Conservation (phyloP, 163 green algal genomes). For the Scenedesmus sp. region DNA sequence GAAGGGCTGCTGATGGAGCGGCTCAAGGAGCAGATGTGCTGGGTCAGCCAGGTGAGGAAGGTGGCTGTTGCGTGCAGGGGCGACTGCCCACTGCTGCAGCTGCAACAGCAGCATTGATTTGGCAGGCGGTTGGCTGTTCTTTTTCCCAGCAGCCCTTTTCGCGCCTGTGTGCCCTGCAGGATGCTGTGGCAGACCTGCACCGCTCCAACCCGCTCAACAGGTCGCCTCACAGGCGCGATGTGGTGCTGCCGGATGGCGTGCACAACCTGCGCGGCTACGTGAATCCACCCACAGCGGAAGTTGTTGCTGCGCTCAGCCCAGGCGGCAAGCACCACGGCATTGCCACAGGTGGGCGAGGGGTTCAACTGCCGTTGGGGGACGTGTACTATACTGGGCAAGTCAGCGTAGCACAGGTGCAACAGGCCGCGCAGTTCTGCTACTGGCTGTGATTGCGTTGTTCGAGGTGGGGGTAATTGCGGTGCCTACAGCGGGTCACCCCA, state of each 20-base stretch:
- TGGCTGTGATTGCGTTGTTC: not conserved
- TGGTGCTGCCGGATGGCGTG: conserved; percentile 97
- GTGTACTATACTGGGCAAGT: too few species aligned
- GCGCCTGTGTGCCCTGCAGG: conserved; percentile 49
- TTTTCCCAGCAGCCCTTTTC: not conserved
- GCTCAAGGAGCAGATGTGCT: conserved; percentile 93
- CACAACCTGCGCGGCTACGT: conserved; percentile 84
- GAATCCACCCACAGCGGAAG: conserved; percentile 43
- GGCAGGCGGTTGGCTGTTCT: too few species aligned
- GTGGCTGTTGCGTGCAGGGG: not conserved
- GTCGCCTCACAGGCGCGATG: conserved; percentile 80
- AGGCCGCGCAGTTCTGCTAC: too few species aligned
- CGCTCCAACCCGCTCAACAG: conserved; percentile 45
- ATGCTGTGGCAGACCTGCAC: conserved; percentile 81
- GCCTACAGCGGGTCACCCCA: too few species aligned
- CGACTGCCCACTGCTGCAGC: too few species aligned
- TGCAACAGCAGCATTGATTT: not conserved
- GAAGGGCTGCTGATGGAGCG: conserved; percentile 93
- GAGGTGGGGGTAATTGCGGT: too few species aligned
- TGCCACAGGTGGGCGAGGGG: conserved; percentile 3
- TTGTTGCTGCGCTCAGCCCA: conserved; percentile 9
- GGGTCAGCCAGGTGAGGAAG: not conserved
- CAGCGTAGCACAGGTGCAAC: too few species aligned
- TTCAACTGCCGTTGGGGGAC: too few species aligned
- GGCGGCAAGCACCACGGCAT: not conserved